Evolutionary conservation across 345 rosid genomes (phyloP).

Genomic region (Acer negundo): DNA sequence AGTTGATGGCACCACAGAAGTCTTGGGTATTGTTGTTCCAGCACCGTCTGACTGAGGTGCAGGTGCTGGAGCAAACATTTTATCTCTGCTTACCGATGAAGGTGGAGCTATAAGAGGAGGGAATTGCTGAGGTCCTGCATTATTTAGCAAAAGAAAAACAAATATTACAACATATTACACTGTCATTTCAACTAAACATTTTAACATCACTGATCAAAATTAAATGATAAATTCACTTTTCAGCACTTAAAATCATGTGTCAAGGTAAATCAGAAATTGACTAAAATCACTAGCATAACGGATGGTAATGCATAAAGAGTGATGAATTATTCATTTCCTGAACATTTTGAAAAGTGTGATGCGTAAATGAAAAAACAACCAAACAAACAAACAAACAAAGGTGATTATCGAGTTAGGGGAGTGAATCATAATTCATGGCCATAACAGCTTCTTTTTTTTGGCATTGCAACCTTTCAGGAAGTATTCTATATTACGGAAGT

Average conservation of each 20-base stretch:
- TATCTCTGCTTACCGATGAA: conserved; percentile 51
- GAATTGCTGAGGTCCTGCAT: conserved; percentile 72
- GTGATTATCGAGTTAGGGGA: neutral
- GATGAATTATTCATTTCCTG: neutral
- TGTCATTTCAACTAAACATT: neutral
- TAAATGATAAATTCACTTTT: neutral
- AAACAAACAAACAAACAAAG: neutral
- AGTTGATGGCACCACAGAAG: conserved; percentile 50
- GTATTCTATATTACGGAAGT: too few species aligned
- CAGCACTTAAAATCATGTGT: neutral
- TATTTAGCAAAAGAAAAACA: conserved; percentile 22
- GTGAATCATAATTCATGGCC: neutral
- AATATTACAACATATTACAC: neutral
- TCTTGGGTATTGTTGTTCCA: conserved; percentile 43
- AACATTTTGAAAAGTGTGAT: neutral
- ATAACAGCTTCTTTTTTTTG: neutral
- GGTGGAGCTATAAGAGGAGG: conserved; percentile 83
- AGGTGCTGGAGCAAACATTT: conserved; percentile 63
- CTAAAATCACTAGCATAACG: neutral
- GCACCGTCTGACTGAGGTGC: conserved; percentile 47
- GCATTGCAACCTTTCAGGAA: too few species aligned
- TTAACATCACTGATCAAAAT: neutral
- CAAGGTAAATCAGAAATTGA: neutral
- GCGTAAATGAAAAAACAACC: neutral
- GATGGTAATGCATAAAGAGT: neutral